Conservation (phyloP, 441 rosid genomes). For the Pelargonium australe region DNA sequence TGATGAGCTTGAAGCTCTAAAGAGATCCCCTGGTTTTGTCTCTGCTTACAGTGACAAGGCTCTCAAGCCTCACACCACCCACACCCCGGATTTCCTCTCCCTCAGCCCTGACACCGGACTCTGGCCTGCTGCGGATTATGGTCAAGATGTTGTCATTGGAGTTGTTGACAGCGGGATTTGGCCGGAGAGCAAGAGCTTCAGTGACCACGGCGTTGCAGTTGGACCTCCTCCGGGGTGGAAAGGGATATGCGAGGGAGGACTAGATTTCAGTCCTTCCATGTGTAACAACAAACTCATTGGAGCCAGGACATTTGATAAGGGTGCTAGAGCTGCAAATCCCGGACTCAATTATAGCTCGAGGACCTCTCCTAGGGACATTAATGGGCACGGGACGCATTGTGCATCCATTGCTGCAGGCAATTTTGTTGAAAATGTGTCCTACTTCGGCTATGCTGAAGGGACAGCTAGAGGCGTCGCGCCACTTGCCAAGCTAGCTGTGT, state of each 20-base stretch:
- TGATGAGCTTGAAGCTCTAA: constrained; percentile 27
- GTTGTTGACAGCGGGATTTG: constrained; percentile 43
- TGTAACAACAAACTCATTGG: constrained; percentile 45
- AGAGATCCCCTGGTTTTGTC: constrained; percentile 32
- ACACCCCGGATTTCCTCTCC: constrained; percentile 37
- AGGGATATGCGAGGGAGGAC: constrained; percentile 37
- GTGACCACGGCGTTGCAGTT: constrained; percentile 33
- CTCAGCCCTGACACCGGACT: constrained; percentile 25
- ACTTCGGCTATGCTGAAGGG: constrained; percentile 43
- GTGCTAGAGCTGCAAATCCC: constrained; percentile 34
- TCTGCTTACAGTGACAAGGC: constrained; percentile 37
- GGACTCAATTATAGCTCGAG: constrained; percentile 20
- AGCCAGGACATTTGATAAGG: constrained; percentile 42
- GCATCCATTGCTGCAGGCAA: constrained; percentile 42
- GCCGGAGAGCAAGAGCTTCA: constrained; percentile 44
- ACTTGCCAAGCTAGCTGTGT: constrained; percentile 35
- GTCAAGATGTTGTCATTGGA: constrained; percentile 35
- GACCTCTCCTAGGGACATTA: constrained; percentile 38
- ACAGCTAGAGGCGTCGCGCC: constrained; percentile 47
- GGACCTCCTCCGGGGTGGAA: constrained; percentile 38
- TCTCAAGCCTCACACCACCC: constrained; percentile 39
- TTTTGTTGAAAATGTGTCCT: constrained; percentile 29
- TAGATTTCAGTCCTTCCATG: constrained; percentile 35
- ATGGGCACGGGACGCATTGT: constrained; percentile 44
- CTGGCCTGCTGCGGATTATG: constrained; percentile 40